Conservation (phyloP, 257 asterid genomes). For the Fraxinus excelsior region DNA sequence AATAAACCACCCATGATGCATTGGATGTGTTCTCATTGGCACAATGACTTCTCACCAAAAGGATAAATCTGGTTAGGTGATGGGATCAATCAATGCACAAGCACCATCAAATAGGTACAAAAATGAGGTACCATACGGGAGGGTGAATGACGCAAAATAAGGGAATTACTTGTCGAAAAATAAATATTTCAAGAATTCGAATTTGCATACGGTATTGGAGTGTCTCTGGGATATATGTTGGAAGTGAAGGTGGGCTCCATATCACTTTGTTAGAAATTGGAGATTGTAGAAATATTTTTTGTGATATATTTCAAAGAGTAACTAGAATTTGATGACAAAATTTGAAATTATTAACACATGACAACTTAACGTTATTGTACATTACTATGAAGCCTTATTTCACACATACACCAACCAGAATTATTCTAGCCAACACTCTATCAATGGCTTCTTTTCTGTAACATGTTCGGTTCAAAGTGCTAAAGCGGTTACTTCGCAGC, state of each 20-base stretch:
- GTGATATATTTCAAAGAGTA: no score
- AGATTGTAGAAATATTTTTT: not conserved
- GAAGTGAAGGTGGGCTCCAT: not conserved
- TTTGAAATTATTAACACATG: no score
- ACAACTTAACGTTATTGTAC: no score
- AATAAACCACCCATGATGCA: not conserved
- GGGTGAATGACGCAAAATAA: not conserved
- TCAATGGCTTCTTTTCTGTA: no score
- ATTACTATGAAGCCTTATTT: no score
- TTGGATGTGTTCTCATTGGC: not conserved
- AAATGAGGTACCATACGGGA: not conserved
- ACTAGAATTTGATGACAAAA: not conserved
- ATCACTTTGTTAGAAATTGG: not conserved
- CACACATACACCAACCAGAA: no score
- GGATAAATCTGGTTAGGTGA: not conserved
- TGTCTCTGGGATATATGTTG: not conserved
- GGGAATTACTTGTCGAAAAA: not conserved
- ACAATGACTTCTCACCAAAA: not conserved
- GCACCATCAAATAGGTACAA: not conserved
- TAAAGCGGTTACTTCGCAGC: constrained; percentile 48
- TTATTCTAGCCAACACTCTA: no score
- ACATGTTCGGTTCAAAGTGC: constrained; percentile 23
- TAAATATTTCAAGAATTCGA: no score
- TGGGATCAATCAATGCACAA: not conserved
- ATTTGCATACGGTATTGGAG: no score